Base-by-base conservation (phyloP, 2,329 filamentous ascomycete genomes). In the Diaporthe sp. region DNA sequence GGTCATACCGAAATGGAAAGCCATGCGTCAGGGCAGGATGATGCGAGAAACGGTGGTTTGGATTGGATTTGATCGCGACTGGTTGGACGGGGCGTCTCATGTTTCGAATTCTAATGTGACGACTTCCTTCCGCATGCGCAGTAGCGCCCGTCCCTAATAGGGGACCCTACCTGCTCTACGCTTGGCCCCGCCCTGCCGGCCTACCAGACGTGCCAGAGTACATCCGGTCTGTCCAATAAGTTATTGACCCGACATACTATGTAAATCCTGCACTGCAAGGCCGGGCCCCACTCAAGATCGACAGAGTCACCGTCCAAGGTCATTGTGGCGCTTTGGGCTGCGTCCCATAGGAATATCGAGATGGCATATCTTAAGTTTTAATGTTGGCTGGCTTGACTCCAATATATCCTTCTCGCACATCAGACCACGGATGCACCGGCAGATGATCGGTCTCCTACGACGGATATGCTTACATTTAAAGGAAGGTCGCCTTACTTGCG, bases 51-150 rank as follows among this genome's bases (percentile, higher is more conserved):
- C 31, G 57, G 55, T 53, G 20, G 47, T 39, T 13, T 39, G 65
- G 34, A 39, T 20, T 34, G 47, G 51, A 3, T 55, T 1, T 20
- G 15, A 28, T 44, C 71, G 44, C 71, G 58, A 73, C 55, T 73
- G 71, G 55, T 73, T 73, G 58, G 71, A 31, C 57, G 17, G 17
- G 47, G 49, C 71, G 71, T 73, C 71, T 65, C 71, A 73, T 73
- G 71, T 73, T 60, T 70, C 34, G 49, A 55, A 55, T 63, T 39
- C n/a, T 63, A 47, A 61, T 39, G 42, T 61, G 70, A 60, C 70
- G 42, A 72, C 13, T 53, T n/a, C 65, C 47, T 37, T 53, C 65
- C 47, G 31, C 65, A 68, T 39, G 31, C 47, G 65, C 65, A 68
- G 65, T 68, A 68, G 47, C 47, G 22, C 42, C 47, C 65, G 47